Evolutionary conservation across 768 basidiomycete species (phyloP).

Genomic region (Rhodosporidiobolus sp.): DNA sequence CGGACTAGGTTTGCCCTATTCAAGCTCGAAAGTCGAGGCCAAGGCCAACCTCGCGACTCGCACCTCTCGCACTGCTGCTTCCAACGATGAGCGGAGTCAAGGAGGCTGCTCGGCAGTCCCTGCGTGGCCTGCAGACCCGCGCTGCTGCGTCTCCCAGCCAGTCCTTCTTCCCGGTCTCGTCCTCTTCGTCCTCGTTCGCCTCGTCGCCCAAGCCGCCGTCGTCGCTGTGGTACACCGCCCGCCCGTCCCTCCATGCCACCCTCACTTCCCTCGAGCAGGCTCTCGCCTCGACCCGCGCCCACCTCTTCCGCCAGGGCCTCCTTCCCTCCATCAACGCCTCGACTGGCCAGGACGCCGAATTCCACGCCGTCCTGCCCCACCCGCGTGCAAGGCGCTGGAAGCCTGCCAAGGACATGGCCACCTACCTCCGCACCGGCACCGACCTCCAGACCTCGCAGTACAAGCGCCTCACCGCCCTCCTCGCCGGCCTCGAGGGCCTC

Average conservation of each 20-base stretch:
- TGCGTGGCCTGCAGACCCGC: background rate
- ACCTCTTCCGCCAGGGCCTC: constrained; percentile 39
- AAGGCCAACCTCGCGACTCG: too few species aligned
- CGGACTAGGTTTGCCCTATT: too few species aligned
- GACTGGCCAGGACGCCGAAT: constrained; percentile 21
- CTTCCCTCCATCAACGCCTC: constrained; percentile 33
- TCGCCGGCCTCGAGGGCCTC: constrained; percentile 30
- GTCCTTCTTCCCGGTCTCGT: constrained; percentile 30
- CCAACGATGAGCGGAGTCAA: background rate
- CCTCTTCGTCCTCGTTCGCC: constrained; percentile 1
- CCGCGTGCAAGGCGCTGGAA: constrained; percentile 31
- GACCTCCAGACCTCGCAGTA: constrained; percentile 31
- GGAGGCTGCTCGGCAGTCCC: background rate
- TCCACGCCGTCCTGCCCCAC: constrained; percentile 28
- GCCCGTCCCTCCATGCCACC: constrained; percentile 37
- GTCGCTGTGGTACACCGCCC: constrained; percentile 40
- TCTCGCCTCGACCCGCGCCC: constrained; percentile 28
- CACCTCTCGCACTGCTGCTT: too few species aligned
- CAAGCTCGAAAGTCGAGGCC: too few species aligned
- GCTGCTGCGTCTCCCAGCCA: background rate
- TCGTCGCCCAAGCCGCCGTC: constrained; percentile 38
- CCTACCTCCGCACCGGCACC: constrained; percentile 33
- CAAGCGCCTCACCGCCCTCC: constrained; percentile 33
- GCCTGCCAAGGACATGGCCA: constrained; percentile 30
- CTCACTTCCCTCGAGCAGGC: constrained; percentile 28